Evolutionary conservation across 108 stramenopile genomes (phyloP), one percentile per base, ranked within the genome.

Genomic region (Cyclotella sp.): DNA sequence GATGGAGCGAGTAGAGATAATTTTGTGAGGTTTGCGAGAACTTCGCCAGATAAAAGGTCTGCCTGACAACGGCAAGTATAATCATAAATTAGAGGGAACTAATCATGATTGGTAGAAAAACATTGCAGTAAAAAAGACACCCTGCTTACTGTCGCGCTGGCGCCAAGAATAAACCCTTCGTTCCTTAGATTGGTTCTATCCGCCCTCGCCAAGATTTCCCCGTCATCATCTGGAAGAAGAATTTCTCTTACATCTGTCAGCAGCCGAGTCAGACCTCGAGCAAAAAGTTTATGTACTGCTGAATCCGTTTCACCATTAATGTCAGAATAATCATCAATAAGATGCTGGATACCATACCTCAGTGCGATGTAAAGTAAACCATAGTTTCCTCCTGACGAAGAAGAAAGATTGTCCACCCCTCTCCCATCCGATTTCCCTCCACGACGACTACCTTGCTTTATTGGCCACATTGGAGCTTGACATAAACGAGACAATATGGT

Each of bases 1-100:
- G 76, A 73, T 40, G 91, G 89, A 21, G 89, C 89, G 57, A 84
- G 72, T 26, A 57, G 47, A 12, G 88, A 62, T 16, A 93, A 53
- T 40, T 73, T 78, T 19, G 83, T 82, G 19, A 93, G 63, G 74
- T 85, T 78, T 26, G 71, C 54, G 16, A 92, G 65, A 16, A 87
- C 71, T 19, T 89, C 91, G 14, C 77, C 82, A 13, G 87, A 57
- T 14, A 92, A 34, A 26, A 90, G 34, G 9, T 88, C 87, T 42
- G 76, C 73, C 63, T 86, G 26, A 44, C 14, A 45, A 16, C 12
- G 21, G 40, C 49, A 18, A 52, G 11, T 47, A 24, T 15, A 47
- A 45, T 3, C 34, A 34, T 34, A 2, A 34, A 15, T 3, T 66
- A 47, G 15, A 47, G 44, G 3, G 22, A 14, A 68, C 29, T 34